Evolutionary conservation across 1,139 yeast genomes (phyloP).

Genomic region (Candida pseudocylindracea): DNA sequence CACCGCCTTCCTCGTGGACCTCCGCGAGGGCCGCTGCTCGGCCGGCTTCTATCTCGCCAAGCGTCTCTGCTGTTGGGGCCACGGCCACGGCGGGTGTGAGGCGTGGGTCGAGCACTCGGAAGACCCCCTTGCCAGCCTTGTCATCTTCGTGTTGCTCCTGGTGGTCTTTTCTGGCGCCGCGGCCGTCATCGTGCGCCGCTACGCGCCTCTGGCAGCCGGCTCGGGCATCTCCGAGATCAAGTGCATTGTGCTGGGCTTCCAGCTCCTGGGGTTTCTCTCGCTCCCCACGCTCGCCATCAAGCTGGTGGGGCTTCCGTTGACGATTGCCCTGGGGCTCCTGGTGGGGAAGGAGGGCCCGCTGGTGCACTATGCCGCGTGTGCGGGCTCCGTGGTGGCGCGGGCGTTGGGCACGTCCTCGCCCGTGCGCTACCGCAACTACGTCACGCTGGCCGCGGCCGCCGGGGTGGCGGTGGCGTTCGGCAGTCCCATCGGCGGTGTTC

Average conservation of each 20-base stretch:
- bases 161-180: constrained; percentile 39
- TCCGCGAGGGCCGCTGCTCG: constrained; percentile 60
- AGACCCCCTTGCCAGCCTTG: constrained; percentile 15
- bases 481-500: constrained; percentile 52
- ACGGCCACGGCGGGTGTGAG: constrained; percentile 31
- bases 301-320: constrained; percentile 62
- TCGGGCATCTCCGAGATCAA: constrained; percentile 95
- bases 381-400: constrained; percentile 43
- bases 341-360: constrained; percentile 79
- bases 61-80: constrained; percentile 69
- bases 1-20: constrained; percentile 70
- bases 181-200: constrained; percentile 41
- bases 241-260: constrained; percentile 84
- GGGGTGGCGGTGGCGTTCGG: constrained; percentile 64
- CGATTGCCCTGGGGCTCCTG: constrained; percentile 63
- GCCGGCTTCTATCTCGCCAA: constrained; percentile 47
- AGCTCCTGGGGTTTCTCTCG: constrained; percentile 56
- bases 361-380: constrained; percentile 73
- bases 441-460: constrained; percentile 41
- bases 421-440: constrained; percentile 28
- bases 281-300: constrained; percentile 56
- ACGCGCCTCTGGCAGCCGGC: constrained; percentile 89
- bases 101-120: constrained; percentile 17
- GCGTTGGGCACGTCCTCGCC: constrained; percentile 22
- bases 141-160: constrained; percentile 37